Base-by-base conservation (phyloP, 139 green algal genomes). In the Parachlorella kessleri region DNA sequence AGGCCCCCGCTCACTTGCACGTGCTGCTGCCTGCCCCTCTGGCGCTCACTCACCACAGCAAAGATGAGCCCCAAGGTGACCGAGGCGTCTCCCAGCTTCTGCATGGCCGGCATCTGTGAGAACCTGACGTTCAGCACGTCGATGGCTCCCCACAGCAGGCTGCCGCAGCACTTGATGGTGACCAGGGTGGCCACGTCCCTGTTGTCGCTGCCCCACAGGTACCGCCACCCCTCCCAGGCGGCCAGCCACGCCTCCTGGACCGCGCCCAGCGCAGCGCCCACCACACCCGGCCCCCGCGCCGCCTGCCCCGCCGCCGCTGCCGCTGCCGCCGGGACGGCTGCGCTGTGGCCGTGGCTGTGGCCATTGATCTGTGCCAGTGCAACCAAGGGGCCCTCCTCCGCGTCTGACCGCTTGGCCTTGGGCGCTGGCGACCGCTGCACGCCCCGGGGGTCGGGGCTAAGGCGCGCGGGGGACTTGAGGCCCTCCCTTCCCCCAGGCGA, bases 51-150 rank as follows among this genome's bases (percentile, higher is more conserved):
- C 42, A 48, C 73, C 38, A 63, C 39, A 9, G 78, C 79, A 85
- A 91, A 91, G 23, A 91, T 73, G 66, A 87, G 53, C 38, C 87
- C 87, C 55, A 90, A 40, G 0, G 85, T 90, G 23, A 64, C 54
- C 21, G 66, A 37, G 26, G 70, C 30, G 64, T 86, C 78, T 24
- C 72, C 66, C 42, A 73, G 39, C 5, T 10, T 28, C 72, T 90
- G 86, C 86, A 90, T 87, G 37, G 8, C 23, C 1, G 54, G 66
- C 71, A 88, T 77, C 33, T 85, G 76, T 23, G 35, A 70, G 55
- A 83, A 85, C 71, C 65, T 69, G 9, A 86, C 81, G 7, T 86
- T 86, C 24, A 83, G 18, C 10, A 86, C 36, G 36, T 86, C 76
- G 33, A 85, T 36, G 7, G 81, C 40, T 9, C 81, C 81, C 76